These are phyloP conservation scores for Pythium vanterpoolii DNA, from an alignment of 352 stramenopile genomes.

Conservation along the genomic window DNA sequence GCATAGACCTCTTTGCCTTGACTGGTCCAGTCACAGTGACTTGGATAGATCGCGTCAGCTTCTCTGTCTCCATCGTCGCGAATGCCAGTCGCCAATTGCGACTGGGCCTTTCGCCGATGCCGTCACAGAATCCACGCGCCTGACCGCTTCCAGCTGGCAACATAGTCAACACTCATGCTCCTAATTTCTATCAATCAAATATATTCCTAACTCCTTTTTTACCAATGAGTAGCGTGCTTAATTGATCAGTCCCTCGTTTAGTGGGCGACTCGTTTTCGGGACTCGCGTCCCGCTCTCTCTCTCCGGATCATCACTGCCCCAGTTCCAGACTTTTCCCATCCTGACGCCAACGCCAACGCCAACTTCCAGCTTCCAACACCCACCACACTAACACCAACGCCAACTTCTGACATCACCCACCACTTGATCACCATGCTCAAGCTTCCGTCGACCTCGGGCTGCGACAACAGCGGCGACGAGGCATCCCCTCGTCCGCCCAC, in stretches of 20 bases:
- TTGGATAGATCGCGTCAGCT: too few species aligned
- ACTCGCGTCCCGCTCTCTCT: background rate
- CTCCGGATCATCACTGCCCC: background rate
- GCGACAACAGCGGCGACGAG: constrained; percentile 27
- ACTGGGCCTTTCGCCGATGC: too few species aligned
- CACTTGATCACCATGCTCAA: constrained; percentile 26
- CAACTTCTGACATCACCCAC: background rate
- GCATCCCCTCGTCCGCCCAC: constrained; percentile 4
- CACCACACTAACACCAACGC: too few species aligned
- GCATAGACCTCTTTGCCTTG: too few species aligned
- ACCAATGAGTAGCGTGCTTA: background rate
- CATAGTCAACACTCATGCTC: background rate
- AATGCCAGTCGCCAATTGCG: too few species aligned
- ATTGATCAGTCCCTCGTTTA: background rate
- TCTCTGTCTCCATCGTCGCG: too few species aligned
- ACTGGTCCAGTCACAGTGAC: too few species aligned
- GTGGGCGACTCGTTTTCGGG: background rate
- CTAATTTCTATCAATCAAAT: background rate
- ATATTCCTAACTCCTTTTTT: background rate
- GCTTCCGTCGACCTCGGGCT: constrained; percentile 32
- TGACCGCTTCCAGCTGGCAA: too few species aligned
- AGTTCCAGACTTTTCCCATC: too few species aligned
- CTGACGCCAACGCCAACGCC: too few species aligned
- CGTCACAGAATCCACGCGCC: too few species aligned
- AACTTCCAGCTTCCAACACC: too few species aligned